Percentiles rank a stretch among this genome's conserved stretches.
Evolutionary conservation across 805 yeast genomes (phyloP).

Genomic region (Danielozyma ontarioensis): DNA sequence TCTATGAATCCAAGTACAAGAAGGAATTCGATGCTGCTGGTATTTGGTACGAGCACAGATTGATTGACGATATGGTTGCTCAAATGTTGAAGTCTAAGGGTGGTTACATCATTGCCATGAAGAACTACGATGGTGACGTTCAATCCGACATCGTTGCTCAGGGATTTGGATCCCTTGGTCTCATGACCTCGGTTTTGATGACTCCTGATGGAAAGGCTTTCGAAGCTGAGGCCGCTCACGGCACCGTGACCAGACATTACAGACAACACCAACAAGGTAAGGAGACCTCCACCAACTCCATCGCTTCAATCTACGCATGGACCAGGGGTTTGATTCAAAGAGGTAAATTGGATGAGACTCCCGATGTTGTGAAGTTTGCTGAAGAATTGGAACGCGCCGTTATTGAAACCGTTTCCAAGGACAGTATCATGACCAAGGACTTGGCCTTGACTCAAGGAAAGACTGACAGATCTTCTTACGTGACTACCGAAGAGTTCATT

Average conservation of each 20-base stretch:
- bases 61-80: slow-evolving; percentile 86
- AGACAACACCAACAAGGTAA: slow-evolving; percentile 79
- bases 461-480: slow-evolving; percentile 57
- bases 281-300: slow-evolving; percentile 80
- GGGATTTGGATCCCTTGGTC: slow-evolving; percentile 79
- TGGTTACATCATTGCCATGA: slow-evolving; percentile 75
- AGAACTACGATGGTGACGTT: slow-evolving; percentile 84
- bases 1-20: slow-evolving; percentile 57
- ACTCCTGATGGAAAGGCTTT: slow-evolving; percentile 85
- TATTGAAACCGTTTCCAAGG: slow-evolving; percentile 65
- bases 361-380: slow-evolving; percentile 66
- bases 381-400: slow-evolving; percentile 61
- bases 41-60: slow-evolving; percentile 72
- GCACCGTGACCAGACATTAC: slow-evolving; percentile 82
- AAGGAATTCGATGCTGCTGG: slow-evolving; percentile 53
- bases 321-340: slow-evolving; percentile 78
- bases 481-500: slow-evolving; percentile 70
- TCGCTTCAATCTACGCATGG: slow-evolving; percentile 85
- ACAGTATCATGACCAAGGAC: slow-evolving; percentile 79
- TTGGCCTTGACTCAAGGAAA: slow-evolving; percentile 69
- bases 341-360: slow-evolving; percentile 70
- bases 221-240: slow-evolving; percentile 84
- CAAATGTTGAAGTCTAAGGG: slow-evolving; percentile 85
- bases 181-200: slow-evolving; percentile 79
- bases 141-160: slow-evolving; percentile 84